Percentiles rank a stretch among this genome's conserved stretches.
Conservation (phyloP, 352 stramenopile species). For the Phytophthora pinifolia region DNA sequence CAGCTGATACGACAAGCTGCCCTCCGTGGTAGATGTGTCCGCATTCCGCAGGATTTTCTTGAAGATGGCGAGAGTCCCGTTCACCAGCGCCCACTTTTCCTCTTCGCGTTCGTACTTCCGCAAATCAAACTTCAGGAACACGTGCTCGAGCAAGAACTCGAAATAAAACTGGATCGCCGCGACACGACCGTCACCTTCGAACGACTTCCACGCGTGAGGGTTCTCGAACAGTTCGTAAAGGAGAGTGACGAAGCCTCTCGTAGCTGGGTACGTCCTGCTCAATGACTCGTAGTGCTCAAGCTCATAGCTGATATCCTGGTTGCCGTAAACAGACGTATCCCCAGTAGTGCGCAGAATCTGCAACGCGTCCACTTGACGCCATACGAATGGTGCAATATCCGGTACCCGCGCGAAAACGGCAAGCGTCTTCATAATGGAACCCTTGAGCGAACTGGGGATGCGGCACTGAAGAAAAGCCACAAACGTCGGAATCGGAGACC, state of each 20-base stretch:
- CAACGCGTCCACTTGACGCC: constrained; percentile 80
- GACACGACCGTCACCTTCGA: constrained; percentile 72
- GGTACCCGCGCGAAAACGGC: constrained; percentile 72
- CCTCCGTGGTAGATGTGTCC: constrained; percentile 43
- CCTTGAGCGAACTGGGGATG: constrained; percentile 83
- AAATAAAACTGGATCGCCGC: constrained; percentile 86
- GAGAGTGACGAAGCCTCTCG: constrained; percentile 71
- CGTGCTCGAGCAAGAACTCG: constrained; percentile 77
- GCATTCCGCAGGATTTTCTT: constrained; percentile 70
- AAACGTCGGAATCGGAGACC: constrained; percentile 80
- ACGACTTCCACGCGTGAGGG: constrained; percentile 69
- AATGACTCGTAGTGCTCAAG: constrained; percentile 86
- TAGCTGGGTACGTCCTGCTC: constrained; percentile 76
- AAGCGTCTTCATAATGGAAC: constrained; percentile 85
- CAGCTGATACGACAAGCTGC: constrained; percentile 67
- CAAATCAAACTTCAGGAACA: constrained; percentile 85
- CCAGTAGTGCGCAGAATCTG: constrained; percentile 82
- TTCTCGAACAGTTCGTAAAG: constrained; percentile 80
- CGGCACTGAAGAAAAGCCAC: constrained; percentile 82
- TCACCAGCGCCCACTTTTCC: constrained; percentile 82
- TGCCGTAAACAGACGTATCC: constrained; percentile 59
- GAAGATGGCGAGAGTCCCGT: constrained; percentile 72
- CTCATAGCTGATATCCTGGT: constrained; percentile 82
- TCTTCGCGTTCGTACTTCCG: constrained; percentile 83
- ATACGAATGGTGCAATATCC: constrained; percentile 82